phyloP scores from a whole-genome alignment of 2,329 filamentous ascomycete genomes.

The Colletotrichum incanum region DNA sequence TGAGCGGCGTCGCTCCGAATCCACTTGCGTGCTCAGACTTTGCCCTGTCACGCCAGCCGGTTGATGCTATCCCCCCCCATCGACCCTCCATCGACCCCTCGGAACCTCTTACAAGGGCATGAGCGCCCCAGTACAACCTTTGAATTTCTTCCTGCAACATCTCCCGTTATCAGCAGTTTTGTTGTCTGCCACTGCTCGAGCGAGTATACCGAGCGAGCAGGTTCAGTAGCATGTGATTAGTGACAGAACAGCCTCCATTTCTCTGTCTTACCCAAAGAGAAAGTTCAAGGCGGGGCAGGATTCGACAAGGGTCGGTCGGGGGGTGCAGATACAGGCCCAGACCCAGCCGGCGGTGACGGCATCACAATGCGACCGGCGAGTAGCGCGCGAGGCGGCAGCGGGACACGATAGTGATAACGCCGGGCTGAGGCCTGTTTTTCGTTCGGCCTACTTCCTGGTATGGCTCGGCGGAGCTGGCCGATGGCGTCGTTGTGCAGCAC shows the following conservation, averaged over 20 bases:
- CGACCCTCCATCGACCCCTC: conserved; percentile 3
- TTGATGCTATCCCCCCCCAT: conserved; percentile 6
- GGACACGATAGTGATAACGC: conserved; percentile 22
- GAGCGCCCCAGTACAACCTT: not conserved
- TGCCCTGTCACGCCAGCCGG: conserved; percentile 10
- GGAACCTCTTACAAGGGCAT: conserved; percentile 1
- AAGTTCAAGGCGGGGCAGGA: not conserved
- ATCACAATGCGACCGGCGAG: conserved; percentile 31
- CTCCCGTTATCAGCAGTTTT: not conserved
- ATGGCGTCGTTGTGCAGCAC: conserved; percentile 36
- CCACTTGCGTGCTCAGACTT: conserved; percentile 22
- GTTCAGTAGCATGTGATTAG: not conserved
- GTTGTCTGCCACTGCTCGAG: not conserved
- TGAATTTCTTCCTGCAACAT: not conserved
- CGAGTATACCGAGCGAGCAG: not conserved
- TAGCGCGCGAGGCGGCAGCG: conserved; percentile 26
- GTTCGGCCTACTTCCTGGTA: conserved; percentile 11
- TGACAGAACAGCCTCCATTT: not conserved
- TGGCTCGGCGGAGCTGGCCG: conserved; percentile 23
- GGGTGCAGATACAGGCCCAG: conserved; percentile 12
- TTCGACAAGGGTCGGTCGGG: not conserved
- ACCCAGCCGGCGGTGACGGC: conserved; percentile 33
- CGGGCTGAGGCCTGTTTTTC: conserved; percentile 14
- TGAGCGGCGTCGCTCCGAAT: conserved; percentile 20
- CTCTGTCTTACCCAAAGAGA: not conserved